phyloP scores from a whole-genome alignment of 73 alveolate genomes.

The Effrenium voratum region DNA sequence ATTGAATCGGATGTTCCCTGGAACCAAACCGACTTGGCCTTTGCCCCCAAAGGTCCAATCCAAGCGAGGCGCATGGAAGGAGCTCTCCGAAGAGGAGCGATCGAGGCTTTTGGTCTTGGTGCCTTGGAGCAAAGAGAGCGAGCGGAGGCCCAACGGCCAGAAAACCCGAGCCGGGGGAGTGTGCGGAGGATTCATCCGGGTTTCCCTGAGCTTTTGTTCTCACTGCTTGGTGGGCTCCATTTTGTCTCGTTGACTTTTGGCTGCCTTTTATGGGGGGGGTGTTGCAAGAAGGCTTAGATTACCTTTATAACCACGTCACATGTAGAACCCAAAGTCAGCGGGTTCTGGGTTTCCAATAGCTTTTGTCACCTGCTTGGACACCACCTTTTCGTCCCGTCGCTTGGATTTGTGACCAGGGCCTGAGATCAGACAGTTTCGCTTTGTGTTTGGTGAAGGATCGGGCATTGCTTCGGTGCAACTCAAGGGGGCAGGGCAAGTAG shows the following conservation, averaged over 20 bases:
- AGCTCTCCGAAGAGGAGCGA: background rate
- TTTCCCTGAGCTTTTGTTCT: background rate
- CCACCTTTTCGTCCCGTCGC: no score
- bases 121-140: background rate
- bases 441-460: no score
- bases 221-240: background rate
- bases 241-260: background rate
- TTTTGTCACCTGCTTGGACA: no score
- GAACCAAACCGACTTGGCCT: background rate
- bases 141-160: background rate
- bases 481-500: no score
- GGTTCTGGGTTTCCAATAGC: no score
- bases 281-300: background rate
- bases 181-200: background rate
- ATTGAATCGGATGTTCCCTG: background rate
- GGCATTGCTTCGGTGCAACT: no score
- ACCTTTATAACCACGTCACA: background rate
- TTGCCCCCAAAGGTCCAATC: background rate
- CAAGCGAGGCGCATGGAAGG: constrained; percentile 14
- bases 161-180: background rate
- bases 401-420: no score
- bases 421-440: no score
- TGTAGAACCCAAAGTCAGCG: no score
- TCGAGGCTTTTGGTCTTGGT: constrained; percentile 33
- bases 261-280: background rate